Evolutionary conservation across 2,329 filamentous ascomycete genomes (phyloP), one percentile per base, ranked within the genome.

Genomic region (Aureobasidium sp.): DNA sequence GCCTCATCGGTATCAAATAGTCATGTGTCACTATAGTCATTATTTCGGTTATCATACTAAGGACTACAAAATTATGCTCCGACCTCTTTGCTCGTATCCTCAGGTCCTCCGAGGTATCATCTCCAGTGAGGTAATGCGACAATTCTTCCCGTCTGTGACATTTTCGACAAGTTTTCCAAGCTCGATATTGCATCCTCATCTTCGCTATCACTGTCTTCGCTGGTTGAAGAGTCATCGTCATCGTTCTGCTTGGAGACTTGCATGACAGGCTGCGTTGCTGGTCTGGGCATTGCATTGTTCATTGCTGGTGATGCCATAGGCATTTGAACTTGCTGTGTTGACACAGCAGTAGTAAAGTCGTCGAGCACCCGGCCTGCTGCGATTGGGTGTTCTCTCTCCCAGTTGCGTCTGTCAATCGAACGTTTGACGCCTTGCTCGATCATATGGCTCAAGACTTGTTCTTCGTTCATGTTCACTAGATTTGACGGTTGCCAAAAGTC

Each of bases 401-500:
- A 15, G 32, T 27, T 16, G 6, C 8, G 9, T 36, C n/a, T 37
- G 10, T 32, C 16, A 8, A 42, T 32, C 6, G 36, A 30, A 21
- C 37, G 36, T 42, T 42, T 30, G 27, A 50, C 37, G n/a, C 45
- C 45, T 50, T 59, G 44, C 8, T 41, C 57, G 32, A 59, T 59
- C 57, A 59, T 59, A 32, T 59, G 57, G 29, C 21, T 42, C 36
- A 59, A 34, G 25, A 59, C 36, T 34, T 59, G 57, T n/a, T 59
- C 57, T 34, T 59, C 57, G 27, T 59, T 59, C 57, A 59, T 50
- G 21, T 39, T 49, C 2, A 39, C 11, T 10, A 59, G 27, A 4
- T 49, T 59, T 25, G 21, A 29, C 11, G 13, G 34, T 1, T 36
- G 16, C 57, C 57, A 59, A 29, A 59, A 59, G 13, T 59, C 57